Evolutionary conservation across 73 alveolate species (phyloP), one percentile per base, ranked within the genome.

Genomic region (Paraurostyla sp.): DNA sequence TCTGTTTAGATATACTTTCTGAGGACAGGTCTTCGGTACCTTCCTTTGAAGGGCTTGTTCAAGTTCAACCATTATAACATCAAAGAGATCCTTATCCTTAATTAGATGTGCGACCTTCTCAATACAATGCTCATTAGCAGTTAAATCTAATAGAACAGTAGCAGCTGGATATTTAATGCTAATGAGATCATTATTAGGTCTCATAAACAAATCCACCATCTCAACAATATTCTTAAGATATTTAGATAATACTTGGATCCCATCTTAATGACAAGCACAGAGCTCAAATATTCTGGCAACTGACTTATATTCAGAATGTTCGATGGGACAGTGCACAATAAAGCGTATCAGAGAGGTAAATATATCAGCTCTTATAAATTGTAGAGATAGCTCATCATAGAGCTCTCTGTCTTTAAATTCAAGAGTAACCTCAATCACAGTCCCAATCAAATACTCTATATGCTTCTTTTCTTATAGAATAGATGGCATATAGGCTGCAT

Each of bases 381-480:
- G 20, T 49, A 76, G 25, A 0, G 89, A 73, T 9, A 87, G 87
- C 54, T 40, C 65, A 42, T 87, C 93, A 42, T 87, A 87, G 76
- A 76, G 20, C 18, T 87, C 93, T 45, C 93, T 87, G 65, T 87
- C 89, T 87, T 76, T 87, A 76, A 87, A 87, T 33, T 65, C 89
- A 38, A 71, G 65, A n/a, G 82, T 65, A 22, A 76, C 76, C 4
- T 56, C 62, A n/a, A 87, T 87, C 25, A 87, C 52, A 0, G 16
- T 15, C 30, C 71, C 82, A 30, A 85, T 71, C 1, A 85, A 45
- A 35, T 59, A 46, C 33, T 71, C 63, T 15, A 85, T 71, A 1
- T 27, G 0, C 25, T 13, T 71, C 57, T 80, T 85, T 11, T 85
- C 93, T 69, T 68, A 54, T 4, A 58, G 18, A n/a, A 56, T 25